These are phyloP conservation scores for Acanthochlamys bracteata DNA, from an alignment of 106 monocot genomes.

Conservation along the genomic window DNA sequence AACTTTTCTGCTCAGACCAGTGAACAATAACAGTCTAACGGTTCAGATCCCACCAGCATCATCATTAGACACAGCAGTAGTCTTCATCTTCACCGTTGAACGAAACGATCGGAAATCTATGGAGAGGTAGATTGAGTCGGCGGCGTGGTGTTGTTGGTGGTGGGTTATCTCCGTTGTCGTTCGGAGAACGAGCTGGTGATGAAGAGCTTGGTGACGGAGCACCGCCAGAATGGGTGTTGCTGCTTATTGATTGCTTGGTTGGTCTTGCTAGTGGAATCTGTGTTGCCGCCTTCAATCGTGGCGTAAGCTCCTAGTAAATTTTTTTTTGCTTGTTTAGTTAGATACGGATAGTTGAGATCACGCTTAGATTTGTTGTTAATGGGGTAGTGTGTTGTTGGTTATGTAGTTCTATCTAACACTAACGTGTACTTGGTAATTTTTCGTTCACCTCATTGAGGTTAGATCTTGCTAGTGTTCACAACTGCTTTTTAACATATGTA, in stretches of 20 bases:
- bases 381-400: too few relatives aligned
- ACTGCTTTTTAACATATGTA: too few relatives aligned
- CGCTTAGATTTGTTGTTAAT: neutral
- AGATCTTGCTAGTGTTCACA: too few relatives aligned
- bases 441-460: too few relatives aligned
- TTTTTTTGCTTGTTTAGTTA: neutral
- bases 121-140: conserved; percentile 26
- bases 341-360: neutral
- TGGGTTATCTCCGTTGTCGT: conserved; percentile 5
- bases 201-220: conserved; percentile 87
- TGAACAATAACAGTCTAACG: neutral
- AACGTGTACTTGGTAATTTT: too few relatives aligned
- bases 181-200: conserved; percentile 1
- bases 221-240: conserved; percentile 97
- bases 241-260: conserved; percentile 91
- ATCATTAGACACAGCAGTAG: conserved; percentile 18
- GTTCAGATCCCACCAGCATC: conserved; percentile 2
- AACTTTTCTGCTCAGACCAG: conserved; percentile 35
- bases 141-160: conserved; percentile 29
- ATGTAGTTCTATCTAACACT: too few relatives aligned
- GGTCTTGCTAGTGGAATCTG: conserved; percentile 94
- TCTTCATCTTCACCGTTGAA: conserved; percentile 13
- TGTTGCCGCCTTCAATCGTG: conserved; percentile 95
- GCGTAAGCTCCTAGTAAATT: conserved; percentile 35
- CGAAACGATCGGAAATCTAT: conserved; percentile 46